Conservation (phyloP, 2,329 filamentous ascomycete species). For the Ceratocystis harringtonii region DNA sequence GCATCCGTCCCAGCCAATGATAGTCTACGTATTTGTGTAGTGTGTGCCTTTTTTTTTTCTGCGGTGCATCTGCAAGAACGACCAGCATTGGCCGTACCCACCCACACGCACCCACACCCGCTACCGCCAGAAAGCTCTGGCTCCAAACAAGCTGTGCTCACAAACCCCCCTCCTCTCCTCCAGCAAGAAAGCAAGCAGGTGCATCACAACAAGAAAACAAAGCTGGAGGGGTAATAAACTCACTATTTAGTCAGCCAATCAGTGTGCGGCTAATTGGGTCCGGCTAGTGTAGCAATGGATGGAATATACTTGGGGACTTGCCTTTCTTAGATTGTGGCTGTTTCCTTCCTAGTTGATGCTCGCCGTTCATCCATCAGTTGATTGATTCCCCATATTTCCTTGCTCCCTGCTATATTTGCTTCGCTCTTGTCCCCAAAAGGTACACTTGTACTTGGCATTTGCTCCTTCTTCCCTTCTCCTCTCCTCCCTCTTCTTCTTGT, state of each 20-base stretch:
- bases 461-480: neutral
- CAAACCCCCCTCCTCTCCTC: neutral
- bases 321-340: neutral
- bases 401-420: slow-evolving; percentile 6
- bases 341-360: neutral
- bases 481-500: neutral
- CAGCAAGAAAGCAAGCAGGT: neutral
- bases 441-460: neutral
- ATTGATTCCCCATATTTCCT: neutral
- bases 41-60: neutral
- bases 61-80: neutral
- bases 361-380: neutral
- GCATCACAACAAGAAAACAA: neutral
- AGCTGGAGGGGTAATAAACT: neutral
- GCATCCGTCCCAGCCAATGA: neutral
- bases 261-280: neutral
- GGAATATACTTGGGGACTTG: neutral
- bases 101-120: neutral
- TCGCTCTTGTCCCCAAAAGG: neutral
- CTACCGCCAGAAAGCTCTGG: neutral
- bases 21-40: neutral
- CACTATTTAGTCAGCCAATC: neutral
- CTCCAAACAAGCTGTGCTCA: neutral
- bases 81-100: neutral
- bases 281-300: neutral